These are phyloP conservation scores for Erythrophleum fordii DNA, from an alignment of 306 rosid genomes.

Conservation along the genomic window DNA sequence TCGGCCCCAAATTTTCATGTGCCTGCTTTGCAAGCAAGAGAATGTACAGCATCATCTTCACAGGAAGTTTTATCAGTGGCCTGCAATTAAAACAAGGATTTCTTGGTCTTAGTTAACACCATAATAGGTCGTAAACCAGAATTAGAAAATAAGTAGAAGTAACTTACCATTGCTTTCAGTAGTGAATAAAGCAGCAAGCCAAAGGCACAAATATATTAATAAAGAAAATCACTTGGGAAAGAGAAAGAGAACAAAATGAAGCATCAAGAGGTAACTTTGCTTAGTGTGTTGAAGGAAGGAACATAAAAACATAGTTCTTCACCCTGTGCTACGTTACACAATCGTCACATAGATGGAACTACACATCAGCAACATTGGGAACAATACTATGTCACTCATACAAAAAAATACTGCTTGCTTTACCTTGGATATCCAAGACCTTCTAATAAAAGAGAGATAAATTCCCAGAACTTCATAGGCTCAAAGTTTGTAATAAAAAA, in stretches of 20 bases:
- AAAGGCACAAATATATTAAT: background rate
- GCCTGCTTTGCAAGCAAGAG: constrained; percentile 60
- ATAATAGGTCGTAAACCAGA: constrained; percentile 24
- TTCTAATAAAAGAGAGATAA: constrained; percentile 59
- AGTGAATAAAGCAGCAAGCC: constrained; percentile 37
- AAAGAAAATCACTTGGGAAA: constrained; percentile 27
- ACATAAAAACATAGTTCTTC: constrained; percentile 6
- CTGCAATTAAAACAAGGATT: constrained; percentile 55
- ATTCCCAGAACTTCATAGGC: constrained; percentile 79
- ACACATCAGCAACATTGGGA: constrained; percentile 24
- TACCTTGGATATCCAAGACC: constrained; percentile 89
- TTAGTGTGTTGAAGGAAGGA: constrained; percentile 14
- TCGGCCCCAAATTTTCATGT: constrained; percentile 54
- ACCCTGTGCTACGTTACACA: constrained; percentile 8
- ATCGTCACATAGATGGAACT: constrained; percentile 28
- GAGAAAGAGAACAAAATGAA: constrained; percentile 12
- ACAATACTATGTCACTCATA: constrained; percentile 20
- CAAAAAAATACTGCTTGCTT: constrained; percentile 39
- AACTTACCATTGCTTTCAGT: constrained; percentile 21
- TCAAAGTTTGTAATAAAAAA: constrained; percentile 82
- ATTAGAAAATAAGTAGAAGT: constrained; percentile 30
- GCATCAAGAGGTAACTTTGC: background rate
- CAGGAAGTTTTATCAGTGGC: constrained; percentile 77
- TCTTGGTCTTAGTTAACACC: constrained; percentile 37
- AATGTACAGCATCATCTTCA: constrained; percentile 55